Base-by-base conservation (phyloP, 108 stramenopile genomes). In the Nitzschia sp. region DNA sequence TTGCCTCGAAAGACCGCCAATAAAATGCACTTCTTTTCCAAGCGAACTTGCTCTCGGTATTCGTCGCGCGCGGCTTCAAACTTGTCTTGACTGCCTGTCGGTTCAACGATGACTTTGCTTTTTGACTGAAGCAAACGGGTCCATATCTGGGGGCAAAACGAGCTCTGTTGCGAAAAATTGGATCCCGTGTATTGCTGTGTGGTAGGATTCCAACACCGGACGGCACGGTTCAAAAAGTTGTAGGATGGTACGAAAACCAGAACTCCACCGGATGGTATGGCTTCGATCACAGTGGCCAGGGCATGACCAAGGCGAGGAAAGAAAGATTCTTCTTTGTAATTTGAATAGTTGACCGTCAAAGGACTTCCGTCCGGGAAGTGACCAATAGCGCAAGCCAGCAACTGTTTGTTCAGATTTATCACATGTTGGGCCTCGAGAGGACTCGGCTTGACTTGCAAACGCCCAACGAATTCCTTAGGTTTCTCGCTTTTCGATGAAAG, bases 1-100 rank as follows among this genome's bases (percentile, higher is more conserved):
- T 93, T 92, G 0, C 96, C 96, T 27, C 96, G 81, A 62, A 80
- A 95, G 0, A 96, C 96, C 16, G 93, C 93, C 21, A 96, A 75
- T 29, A 96, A 72, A 16, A 96, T 60, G 26, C 92, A 91, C 13
- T 80, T 81, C n/a, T 87, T 87, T 2, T 45, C 31, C 5, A 36
- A 29, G 22, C 48, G 29, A 32, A 93, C 78, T 46, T 73, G 63
- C 3, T 73, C 48, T 58, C 65, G 68, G 53, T 83, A 93, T 17
- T 86, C 77, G 32, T 78, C 71, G 25, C 79, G 71, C 23, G 72
- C 84, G 11, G 19, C 69, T 65, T 90, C 88, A 62, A 92, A 92
- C 38, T 83, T 63, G 28, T 76, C 77, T 68, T 88, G 87, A 15
- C 67, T 70, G 3, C 81, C 83, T 33, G 75, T 72, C 1, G 84